Conservation (phyloP, 305 asterid species). For the Andrographis paniculata region DNA sequence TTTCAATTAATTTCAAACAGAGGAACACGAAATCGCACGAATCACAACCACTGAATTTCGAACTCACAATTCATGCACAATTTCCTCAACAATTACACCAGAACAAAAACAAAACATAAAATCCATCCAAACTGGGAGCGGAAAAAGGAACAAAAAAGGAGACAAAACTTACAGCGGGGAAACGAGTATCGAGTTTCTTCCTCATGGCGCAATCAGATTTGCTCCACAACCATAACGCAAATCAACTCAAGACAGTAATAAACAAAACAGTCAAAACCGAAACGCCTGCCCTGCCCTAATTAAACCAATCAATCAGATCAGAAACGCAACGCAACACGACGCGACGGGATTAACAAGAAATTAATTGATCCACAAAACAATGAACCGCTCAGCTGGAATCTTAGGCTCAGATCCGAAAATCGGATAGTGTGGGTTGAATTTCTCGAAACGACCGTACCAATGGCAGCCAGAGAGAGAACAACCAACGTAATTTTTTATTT, state of each 20-base stretch:
- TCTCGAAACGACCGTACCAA: constrained; percentile 16
- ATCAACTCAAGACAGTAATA: constrained; percentile 3
- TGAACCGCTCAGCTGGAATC: constrained; percentile 12
- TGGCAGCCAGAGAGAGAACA: no score
- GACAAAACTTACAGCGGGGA: constrained; percentile 76
- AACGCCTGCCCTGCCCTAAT: constrained; percentile 6
- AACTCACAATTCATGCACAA: constrained; percentile 15
- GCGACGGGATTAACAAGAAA: neutral
- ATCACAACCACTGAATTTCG: constrained; percentile 4
- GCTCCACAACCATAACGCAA: constrained; percentile 17
- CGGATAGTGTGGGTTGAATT: constrained; percentile 19
- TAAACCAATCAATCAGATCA: constrained; percentile 16
- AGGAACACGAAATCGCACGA: constrained; percentile 10
- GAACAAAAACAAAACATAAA: neutral
- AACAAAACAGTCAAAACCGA: neutral
- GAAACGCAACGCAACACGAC: constrained; percentile 8
- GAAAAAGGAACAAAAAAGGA: constrained; percentile 1
- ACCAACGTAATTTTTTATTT: constrained; percentile 4
- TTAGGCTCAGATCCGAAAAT: constrained; percentile 29
- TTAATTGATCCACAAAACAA: neutral
- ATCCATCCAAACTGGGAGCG: neutral
- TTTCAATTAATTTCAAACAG: neutral
- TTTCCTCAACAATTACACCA: constrained; percentile 12
- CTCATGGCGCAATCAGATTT: constrained; percentile 44
- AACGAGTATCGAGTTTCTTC: constrained; percentile 88